A percentile compares a stretch with the other conserved stretches of the same genome.
Conservation (phyloP, 192 early-diverging fungal genomes). For the Entrophospora sp. region DNA sequence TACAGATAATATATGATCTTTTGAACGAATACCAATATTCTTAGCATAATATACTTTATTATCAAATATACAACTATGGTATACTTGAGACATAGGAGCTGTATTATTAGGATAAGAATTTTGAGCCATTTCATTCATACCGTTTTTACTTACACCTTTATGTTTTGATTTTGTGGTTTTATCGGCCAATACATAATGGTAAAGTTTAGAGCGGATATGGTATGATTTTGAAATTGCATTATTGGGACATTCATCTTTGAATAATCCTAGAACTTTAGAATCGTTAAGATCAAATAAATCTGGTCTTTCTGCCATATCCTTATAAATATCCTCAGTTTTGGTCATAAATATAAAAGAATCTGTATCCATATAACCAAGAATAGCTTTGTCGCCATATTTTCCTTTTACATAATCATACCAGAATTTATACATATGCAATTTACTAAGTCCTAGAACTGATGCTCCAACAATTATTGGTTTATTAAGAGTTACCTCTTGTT, state of each 20-base stretch:
- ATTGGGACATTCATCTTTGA: background rate
- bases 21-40: background rate
- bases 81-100: background rate
- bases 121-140: background rate
- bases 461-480: conserved; percentile 1
- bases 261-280: background rate
- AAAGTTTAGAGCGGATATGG: background rate
- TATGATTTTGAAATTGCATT: background rate
- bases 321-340: conserved; percentile 11
- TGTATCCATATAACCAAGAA: background rate
- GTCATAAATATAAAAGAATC: background rate
- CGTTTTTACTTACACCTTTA: background rate
- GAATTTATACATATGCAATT: background rate
- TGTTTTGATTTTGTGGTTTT: background rate
- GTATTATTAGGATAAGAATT: background rate
- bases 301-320: conserved; percentile 6
- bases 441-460: conserved; percentile 9
- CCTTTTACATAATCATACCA: conserved; percentile 9
- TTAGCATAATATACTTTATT: background rate
- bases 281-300: background rate
- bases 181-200: conserved; percentile 1
- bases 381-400: conserved; percentile 1
- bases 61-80: background rate
- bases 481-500: background rate
- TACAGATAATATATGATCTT: background rate